A percentile compares a stretch with the other conserved stretches of the same genome.
Evolutionary conservation across 2,329 filamentous ascomycete species (phyloP).

Genomic region (Eutypa lata): DNA sequence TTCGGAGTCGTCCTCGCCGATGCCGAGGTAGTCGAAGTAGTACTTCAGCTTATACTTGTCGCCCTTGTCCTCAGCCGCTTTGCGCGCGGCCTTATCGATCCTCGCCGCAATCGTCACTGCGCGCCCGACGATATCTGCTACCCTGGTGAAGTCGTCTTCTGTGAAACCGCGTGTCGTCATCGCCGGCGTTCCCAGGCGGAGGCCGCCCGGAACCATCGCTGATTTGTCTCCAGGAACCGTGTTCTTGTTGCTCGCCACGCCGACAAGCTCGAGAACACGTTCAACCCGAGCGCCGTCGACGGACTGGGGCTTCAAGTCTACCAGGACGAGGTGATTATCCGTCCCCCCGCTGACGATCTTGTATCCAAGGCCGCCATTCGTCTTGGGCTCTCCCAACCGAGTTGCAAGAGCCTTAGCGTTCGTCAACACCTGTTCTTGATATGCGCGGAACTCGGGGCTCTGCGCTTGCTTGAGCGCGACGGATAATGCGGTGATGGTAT

Average conservation of each 20-base stretch:
- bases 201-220: constrained; percentile 85
- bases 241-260: constrained; percentile 99
- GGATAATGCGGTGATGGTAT: constrained; percentile 93
- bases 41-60: constrained; percentile 66
- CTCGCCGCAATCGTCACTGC: constrained; percentile 76
- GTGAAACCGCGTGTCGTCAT: constrained; percentile 97
- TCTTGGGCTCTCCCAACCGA: constrained; percentile 63
- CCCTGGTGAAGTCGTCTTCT: constrained; percentile 81
- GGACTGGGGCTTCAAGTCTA: constrained; percentile 84
- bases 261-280: constrained; percentile 84
- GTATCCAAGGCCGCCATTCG: constrained; percentile 77
- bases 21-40: constrained; percentile 66
- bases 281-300: constrained; percentile 90
- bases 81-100: constrained; percentile 69
- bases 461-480: constrained; percentile 94
- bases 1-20: constrained; percentile 65
- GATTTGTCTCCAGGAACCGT: constrained; percentile 94
- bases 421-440: constrained; percentile 84
- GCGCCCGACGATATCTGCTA: constrained; percentile 82
- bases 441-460: constrained; percentile 83
- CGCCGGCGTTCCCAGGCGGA: constrained; percentile 91
- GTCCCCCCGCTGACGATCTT: constrained; percentile 90
- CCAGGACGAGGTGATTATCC: constrained; percentile 92
- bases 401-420: constrained; percentile 86
- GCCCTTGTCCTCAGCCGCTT: constrained; percentile 63